A percentile compares a stretch with the other conserved stretches of the same genome.
Evolutionary conservation across 1,284 basidiomycete species (phyloP).

Genomic region (Crepidotus sp.): DNA sequence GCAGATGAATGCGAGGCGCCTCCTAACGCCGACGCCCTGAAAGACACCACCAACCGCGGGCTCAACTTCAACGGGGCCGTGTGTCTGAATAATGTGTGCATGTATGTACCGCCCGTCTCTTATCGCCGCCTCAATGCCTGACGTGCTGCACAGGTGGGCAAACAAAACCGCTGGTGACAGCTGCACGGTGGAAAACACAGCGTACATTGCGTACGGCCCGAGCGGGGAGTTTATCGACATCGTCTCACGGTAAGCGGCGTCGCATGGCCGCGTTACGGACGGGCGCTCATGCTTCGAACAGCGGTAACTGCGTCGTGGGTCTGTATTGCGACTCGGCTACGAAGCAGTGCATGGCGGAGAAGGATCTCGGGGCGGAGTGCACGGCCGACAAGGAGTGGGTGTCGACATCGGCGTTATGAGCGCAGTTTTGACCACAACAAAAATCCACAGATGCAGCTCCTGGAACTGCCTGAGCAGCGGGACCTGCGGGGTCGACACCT

Average conservation of each 20-base stretch:
- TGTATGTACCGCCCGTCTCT: slow-evolving; percentile 39
- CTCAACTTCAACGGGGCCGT: slow-evolving; percentile 76
- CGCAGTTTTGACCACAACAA: slow-evolving; percentile 7
- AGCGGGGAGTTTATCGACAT: slow-evolving; percentile 61
- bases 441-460: slow-evolving; percentile 49
- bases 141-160: slow-evolving; percentile 47
- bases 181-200: slow-evolving; percentile 73
- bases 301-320: slow-evolving; percentile 58
- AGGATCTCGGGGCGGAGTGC: slow-evolving; percentile 50
- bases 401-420: not conserved
- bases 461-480: slow-evolving; percentile 65
- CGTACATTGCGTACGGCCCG: slow-evolving; percentile 60
- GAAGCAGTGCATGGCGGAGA: slow-evolving; percentile 52
- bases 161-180: slow-evolving; percentile 56
- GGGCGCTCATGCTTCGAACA: slow-evolving; percentile 24
- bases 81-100: slow-evolving; percentile 74
- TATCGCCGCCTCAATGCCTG: slow-evolving; percentile 1
- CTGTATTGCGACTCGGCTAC: slow-evolving; percentile 66
- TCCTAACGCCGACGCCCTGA: slow-evolving; percentile 53
- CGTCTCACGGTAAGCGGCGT: slow-evolving; percentile 52
- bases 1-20: slow-evolving; percentile 71
- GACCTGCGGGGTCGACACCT: slow-evolving; percentile 52
- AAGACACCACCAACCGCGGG: slow-evolving; percentile 47
- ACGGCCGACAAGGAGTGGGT: slow-evolving; percentile 72
- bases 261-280: not conserved